phyloP scores from a whole-genome alignment of 78 protist species.

The Corallochytrium limacisporum region DNA sequence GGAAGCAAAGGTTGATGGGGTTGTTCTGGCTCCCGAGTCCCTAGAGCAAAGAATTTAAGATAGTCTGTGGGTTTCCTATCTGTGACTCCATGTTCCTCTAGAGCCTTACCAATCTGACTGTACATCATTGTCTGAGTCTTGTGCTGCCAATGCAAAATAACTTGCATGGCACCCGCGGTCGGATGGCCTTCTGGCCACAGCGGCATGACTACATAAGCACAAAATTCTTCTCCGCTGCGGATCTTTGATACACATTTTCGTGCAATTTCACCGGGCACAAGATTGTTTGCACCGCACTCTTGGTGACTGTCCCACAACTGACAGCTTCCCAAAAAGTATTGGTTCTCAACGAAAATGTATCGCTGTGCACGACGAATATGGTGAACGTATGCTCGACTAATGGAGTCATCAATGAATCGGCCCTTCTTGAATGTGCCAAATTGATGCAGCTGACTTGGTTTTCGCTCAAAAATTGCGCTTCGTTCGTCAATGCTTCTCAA shows the following conservation, averaged over 20 bases:
- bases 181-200: slow-evolving; percentile 30
- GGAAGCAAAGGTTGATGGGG: not conserved
- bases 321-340: slow-evolving; percentile 26
- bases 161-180: slow-evolving; percentile 2
- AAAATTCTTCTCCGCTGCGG: not conserved
- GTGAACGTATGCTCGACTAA: slow-evolving; percentile 13
- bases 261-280: slow-evolving; percentile 1
- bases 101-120: slow-evolving; percentile 10
- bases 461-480: too few relatives aligned
- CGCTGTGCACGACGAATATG: slow-evolving; percentile 14
- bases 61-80: slow-evolving; percentile 14
- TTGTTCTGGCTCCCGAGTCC: slow-evolving; percentile 1
- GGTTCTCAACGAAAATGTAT: slow-evolving; percentile 21
- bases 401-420: not conserved
- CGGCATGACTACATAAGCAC: slow-evolving; percentile 13
- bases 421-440: too few relatives aligned
- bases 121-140: slow-evolving; percentile 13
- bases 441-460: too few relatives aligned
- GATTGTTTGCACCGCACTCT: not conserved
- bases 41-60: slow-evolving; percentile 13
- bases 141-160: slow-evolving; percentile 29
- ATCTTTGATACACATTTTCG: slow-evolving; percentile 25
- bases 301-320: not conserved
- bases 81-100: not conserved
- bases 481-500: too few relatives aligned